phyloP scores from a whole-genome alignment of 495 filamentous ascomycete species.

The Aspergillus cavernicola region DNA sequence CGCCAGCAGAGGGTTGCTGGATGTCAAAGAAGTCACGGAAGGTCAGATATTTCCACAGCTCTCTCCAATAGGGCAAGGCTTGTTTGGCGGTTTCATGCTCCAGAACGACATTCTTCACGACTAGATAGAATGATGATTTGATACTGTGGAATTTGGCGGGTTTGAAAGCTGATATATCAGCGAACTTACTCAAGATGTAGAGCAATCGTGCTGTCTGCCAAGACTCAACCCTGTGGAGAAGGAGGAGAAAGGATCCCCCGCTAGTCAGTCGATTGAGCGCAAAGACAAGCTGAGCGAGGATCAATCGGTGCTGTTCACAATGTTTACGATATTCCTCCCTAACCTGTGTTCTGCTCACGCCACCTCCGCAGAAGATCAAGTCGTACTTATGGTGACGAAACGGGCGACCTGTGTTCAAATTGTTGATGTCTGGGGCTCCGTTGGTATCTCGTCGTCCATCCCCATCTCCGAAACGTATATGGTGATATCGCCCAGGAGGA shows the following conservation, averaged over 20 bases:
- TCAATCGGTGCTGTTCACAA: background rate
- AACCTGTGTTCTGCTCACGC: background rate
- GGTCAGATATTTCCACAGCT: background rate
- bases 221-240: background rate
- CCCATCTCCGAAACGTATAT: conserved; percentile 1
- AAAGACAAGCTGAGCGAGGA: background rate
- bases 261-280: background rate
- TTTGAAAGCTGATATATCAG: background rate
- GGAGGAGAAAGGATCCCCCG: background rate
- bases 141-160: background rate
- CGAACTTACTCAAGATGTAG: background rate
- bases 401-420: background rate
- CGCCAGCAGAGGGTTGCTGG: too few relatives aligned
- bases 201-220: background rate
- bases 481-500: background rate
- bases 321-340: background rate
- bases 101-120: background rate
- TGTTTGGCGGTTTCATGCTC: background rate
- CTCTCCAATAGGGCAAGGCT: background rate
- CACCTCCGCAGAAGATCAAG: conserved; percentile 3
- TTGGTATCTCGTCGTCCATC: background rate
- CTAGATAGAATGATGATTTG: background rate
- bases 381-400: background rate
- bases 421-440: background rate
- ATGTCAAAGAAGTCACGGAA: background rate